A percentile compares a stretch with the other conserved stretches of the same genome.
Conservation (phyloP, 768 basidiomycete species). For the Tricholoma matsutake region DNA sequence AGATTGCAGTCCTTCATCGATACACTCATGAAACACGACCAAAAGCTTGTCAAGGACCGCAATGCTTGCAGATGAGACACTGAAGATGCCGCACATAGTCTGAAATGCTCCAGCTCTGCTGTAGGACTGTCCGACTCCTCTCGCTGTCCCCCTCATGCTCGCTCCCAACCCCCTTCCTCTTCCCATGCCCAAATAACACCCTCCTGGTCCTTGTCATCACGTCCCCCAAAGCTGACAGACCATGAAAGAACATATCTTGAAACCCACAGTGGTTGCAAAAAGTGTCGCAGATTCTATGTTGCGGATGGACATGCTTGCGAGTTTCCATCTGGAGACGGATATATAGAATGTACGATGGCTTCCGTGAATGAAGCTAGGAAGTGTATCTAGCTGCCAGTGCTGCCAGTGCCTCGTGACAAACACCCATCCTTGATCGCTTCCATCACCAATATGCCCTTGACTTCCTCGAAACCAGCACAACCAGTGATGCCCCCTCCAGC, state of each 20-base stretch:
- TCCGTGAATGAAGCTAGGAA: neutral
- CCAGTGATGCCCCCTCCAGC: neutral
- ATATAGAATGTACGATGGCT: neutral
- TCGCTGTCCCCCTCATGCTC: neutral
- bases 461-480: neutral
- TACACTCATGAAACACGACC: neutral
- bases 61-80: neutral
- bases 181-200: neutral
- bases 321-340: neutral
- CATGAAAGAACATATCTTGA: neutral
- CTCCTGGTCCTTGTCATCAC: neutral
- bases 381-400: neutral
- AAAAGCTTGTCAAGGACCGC: neutral
- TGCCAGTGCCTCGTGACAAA: neutral
- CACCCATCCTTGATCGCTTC: neutral
- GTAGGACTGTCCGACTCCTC: neutral
- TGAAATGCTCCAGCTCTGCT: neutral
- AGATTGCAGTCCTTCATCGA: neutral
- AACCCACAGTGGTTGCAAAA: neutral
- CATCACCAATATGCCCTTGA: neutral
- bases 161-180: neutral
- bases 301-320: neutral
- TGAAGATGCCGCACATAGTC: neutral
- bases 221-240: neutral
- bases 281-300: neutral